These are phyloP conservation scores for Xylaria intraflava DNA, from an alignment of 495 filamentous ascomycete genomes.

Conservation along the genomic window DNA sequence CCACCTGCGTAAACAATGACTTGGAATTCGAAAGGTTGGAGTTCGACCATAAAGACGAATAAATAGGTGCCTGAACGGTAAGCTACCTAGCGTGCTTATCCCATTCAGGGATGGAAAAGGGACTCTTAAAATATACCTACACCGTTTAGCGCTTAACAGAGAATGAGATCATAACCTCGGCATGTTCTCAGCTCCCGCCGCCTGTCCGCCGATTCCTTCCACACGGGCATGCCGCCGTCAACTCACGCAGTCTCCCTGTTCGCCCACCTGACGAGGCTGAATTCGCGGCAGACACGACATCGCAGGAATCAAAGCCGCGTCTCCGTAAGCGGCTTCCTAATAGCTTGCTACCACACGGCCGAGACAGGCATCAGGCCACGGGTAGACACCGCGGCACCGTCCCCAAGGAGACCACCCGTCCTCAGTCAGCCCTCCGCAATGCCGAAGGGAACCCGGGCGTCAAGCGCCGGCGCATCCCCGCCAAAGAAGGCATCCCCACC, in stretches of 20 bases:
- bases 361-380: not conserved
- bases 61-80: too few relatives aligned
- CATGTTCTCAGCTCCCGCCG: slow-evolving; percentile 1
- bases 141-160: too few relatives aligned
- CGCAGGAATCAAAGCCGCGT: not conserved
- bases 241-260: not conserved
- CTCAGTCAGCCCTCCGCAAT: not conserved
- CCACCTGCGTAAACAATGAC: too few relatives aligned
- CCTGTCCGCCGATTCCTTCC: not conserved
- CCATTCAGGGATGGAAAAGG: too few relatives aligned
- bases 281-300: not conserved
- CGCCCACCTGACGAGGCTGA: not conserved
- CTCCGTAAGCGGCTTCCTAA: too few relatives aligned
- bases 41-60: too few relatives aligned
- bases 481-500: slow-evolving; percentile 5
- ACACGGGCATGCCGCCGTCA: not conserved
- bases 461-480: not conserved
- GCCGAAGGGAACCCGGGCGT: not conserved
- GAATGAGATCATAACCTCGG: slow-evolving; percentile 11
- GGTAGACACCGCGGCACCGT: not conserved
- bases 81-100: too few relatives aligned
- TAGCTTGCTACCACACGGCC: not conserved
- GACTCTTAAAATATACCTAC: too few relatives aligned
- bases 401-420: not conserved
- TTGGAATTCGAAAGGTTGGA: too few relatives aligned